Evolutionary conservation across 257 asterid species (phyloP).

Genomic region (Solanum chiquidenum): DNA sequence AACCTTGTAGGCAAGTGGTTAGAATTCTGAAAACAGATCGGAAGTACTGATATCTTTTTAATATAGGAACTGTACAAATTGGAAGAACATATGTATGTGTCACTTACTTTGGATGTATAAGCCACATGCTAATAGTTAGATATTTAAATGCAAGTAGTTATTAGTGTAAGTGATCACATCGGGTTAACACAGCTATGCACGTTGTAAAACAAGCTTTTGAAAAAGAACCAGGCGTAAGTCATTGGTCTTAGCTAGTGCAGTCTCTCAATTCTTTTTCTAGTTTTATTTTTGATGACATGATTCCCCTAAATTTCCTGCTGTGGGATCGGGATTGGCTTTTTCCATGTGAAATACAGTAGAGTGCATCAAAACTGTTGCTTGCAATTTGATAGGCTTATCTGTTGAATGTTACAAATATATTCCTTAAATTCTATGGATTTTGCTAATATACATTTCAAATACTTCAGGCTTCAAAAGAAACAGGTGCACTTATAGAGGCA

Average conservation of each 20-base stretch:
- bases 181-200: background rate
- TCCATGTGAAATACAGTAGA: background rate
- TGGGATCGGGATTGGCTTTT: background rate
- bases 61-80: background rate
- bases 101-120: background rate
- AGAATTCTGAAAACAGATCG: background rate
- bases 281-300: background rate
- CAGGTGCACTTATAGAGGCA: constrained; percentile 97
- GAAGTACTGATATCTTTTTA: background rate
- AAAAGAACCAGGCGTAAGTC: background rate
- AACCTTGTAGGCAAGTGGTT: background rate
- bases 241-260: background rate
- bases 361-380: background rate
- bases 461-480: constrained; percentile 85
- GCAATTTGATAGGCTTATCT: background rate
- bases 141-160: background rate
- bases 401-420: background rate
- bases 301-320: background rate
- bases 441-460: background rate
- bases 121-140: background rate
- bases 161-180: background rate
- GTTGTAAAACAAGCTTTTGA: background rate
- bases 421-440: background rate
- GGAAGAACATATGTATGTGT: background rate
- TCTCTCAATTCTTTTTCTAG: background rate